These are phyloP conservation scores for Kwoniella shivajii DNA, from an alignment of 1,284 basidiomycete species.

Conservation along the genomic window DNA sequence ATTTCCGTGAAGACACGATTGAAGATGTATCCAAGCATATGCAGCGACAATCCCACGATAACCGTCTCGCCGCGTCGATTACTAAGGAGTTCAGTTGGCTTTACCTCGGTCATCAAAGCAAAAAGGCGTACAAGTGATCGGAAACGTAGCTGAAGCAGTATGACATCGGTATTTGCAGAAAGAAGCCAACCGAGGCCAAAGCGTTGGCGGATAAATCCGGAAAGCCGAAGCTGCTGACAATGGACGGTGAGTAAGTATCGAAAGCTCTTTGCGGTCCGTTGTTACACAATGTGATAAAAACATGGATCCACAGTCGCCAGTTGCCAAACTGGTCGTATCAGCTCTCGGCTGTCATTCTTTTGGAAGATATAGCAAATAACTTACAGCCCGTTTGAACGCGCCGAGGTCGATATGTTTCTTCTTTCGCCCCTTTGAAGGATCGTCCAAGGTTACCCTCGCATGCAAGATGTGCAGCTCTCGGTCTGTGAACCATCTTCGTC, in stretches of 20 bases:
- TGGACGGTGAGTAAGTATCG: conserved; percentile 20
- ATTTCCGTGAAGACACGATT: too few species aligned
- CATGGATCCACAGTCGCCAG: conserved; percentile 40
- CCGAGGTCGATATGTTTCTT: background rate
- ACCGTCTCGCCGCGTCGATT: conserved; percentile 1
- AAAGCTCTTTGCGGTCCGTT: conserved; percentile 1
- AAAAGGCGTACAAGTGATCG: background rate
- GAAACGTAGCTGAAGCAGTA: background rate
- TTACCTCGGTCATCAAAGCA: background rate
- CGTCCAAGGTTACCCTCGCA: too few species aligned
- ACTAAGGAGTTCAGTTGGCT: background rate
- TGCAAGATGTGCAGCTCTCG: too few species aligned
- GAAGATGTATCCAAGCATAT: too few species aligned
- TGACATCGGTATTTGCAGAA: too few species aligned
- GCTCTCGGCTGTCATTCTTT: background rate
- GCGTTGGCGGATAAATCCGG: conserved; percentile 34
- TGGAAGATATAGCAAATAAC: conserved; percentile 2
- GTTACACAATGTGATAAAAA: conserved; percentile 33
- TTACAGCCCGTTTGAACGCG: background rate
- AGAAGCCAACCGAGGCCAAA: conserved; percentile 26
- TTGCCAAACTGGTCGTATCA: conserved; percentile 33
- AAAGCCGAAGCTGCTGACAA: conserved; percentile 43
- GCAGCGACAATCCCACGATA: too few species aligned
- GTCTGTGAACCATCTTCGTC: too few species aligned
- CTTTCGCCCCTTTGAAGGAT: conserved; percentile 10